Percentiles rank a stretch among this genome's conserved stretches.
Conservation (phyloP, 306 rosid genomes). For the Begonia peltatifolia region DNA sequence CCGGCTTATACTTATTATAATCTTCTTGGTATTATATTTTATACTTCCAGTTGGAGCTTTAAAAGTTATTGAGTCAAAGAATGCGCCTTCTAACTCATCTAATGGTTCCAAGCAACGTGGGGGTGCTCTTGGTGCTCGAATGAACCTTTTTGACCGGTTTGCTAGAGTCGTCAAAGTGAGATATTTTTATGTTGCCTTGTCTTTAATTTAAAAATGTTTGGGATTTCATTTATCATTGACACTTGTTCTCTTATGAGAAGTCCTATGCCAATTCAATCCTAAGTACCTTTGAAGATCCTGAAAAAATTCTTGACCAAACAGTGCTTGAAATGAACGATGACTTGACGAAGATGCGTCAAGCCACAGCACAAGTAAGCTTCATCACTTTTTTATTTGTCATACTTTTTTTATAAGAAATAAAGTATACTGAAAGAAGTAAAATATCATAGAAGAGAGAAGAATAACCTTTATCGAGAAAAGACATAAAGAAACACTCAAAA, state of each 20-base stretch:
- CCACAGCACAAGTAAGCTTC: conserved; percentile 75
- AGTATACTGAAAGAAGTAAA: no score
- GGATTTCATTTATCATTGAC: conserved; percentile 9
- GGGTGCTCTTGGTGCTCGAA: neutral
- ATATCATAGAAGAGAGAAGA: no score
- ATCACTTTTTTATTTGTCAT: neutral
- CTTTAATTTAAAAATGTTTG: neutral
- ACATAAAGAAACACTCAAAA: no score
- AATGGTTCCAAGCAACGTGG: neutral
- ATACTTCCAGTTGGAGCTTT: neutral
- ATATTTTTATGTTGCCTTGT: neutral
- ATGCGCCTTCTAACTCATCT: neutral
- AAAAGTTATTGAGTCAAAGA: neutral
- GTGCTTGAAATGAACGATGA: conserved; percentile 96
- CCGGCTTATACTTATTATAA: no score
- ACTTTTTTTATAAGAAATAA: neutral
- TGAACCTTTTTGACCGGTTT: neutral
- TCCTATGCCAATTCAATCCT: conserved; percentile 86
- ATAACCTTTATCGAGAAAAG: no score
- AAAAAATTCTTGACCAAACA: conserved; percentile 88
- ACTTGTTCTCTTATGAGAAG: conserved; percentile 18
- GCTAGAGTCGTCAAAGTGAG: neutral
- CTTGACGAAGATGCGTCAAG: conserved; percentile 95
- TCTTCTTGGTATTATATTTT: no score
- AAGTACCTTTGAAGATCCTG: conserved; percentile 90